These are phyloP conservation scores for Athelia sp. DNA, from an alignment of 1,284 basidiomycete genomes.

Conservation along the genomic window DNA sequence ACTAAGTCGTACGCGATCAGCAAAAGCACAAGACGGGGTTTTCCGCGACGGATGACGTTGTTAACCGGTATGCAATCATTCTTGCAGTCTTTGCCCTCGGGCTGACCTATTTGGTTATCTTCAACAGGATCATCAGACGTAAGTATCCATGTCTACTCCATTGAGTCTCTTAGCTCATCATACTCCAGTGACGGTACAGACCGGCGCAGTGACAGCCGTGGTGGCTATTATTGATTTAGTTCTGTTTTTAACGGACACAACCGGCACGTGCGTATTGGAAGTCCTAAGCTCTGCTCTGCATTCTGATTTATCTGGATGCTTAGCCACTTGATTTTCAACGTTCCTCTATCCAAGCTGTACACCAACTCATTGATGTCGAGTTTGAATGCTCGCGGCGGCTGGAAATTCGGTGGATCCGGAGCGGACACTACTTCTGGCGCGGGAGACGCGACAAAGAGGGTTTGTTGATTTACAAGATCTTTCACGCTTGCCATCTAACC, in stretches of 20 bases:
- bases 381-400: slow-evolving; percentile 30
- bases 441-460: neutral
- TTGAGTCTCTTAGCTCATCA: neutral
- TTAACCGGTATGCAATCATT: too few species aligned
- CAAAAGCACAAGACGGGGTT: slow-evolving; percentile 33
- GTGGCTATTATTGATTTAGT: slow-evolving; percentile 28
- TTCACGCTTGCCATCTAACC: neutral
- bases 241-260: slow-evolving; percentile 27
- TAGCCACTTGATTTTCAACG: slow-evolving; percentile 37
- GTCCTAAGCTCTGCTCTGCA: neutral
- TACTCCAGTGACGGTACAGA: slow-evolving; percentile 30
- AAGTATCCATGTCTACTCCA: slow-evolving; percentile 9
- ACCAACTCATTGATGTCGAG: slow-evolving; percentile 38
- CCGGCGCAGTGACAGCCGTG: slow-evolving; percentile 28
- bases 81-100: too few species aligned
- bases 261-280: slow-evolving; percentile 19
- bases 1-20: neutral
- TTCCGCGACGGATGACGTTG: slow-evolving; percentile 26
- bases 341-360: slow-evolving; percentile 38
- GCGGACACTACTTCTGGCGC: neutral
- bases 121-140: slow-evolving; percentile 39
- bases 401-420: slow-evolving; percentile 18
- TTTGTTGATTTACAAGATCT: neutral
- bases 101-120: too few species aligned
- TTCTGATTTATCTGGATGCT: neutral